A percentile compares a stretch with the other conserved stretches of the same genome.
These are phyloP conservation scores for Pleurotus cornucopiae DNA, from an alignment of 768 basidiomycete species.

Conservation along the genomic window DNA sequence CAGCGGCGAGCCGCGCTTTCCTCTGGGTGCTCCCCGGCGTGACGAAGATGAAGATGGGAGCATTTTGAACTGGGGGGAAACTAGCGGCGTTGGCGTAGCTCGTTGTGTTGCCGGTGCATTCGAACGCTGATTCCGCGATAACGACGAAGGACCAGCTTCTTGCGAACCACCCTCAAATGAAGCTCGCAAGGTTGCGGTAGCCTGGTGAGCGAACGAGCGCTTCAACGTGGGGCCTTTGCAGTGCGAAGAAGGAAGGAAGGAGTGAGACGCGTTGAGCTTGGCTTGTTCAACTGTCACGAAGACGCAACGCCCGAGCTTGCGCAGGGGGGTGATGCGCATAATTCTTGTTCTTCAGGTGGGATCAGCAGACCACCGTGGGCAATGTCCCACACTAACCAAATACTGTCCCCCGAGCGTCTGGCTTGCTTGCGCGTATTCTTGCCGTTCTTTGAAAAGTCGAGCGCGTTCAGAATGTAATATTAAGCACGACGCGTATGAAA, in stretches of 20 bases:
- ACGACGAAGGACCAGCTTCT: slow-evolving; percentile 16
- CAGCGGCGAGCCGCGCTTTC: neutral
- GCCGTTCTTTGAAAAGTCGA: no score
- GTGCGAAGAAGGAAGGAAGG: slow-evolving; percentile 12
- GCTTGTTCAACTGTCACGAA: slow-evolving; percentile 55
- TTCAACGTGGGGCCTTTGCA: slow-evolving; percentile 28
- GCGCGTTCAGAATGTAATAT: no score
- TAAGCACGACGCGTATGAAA: no score
- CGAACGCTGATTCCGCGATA: slow-evolving; percentile 11
- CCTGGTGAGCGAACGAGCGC: slow-evolving; percentile 42
- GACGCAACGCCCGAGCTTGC: slow-evolving; percentile 48
- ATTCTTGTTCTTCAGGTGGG: neutral
- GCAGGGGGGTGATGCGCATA: slow-evolving; percentile 49
- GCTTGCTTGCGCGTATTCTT: no score
- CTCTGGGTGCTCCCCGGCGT: slow-evolving; percentile 7
- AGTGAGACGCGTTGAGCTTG: slow-evolving; percentile 19
- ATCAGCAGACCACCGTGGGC: no score
- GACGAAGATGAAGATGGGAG: slow-evolving; percentile 18
- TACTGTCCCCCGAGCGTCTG: no score
- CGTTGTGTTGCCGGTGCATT: slow-evolving; percentile 14
- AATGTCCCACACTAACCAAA: no score
- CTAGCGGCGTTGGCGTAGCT: slow-evolving; percentile 12
- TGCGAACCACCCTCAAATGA: slow-evolving; percentile 27
- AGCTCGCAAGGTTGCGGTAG: slow-evolving; percentile 18
- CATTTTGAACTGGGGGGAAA: slow-evolving; percentile 21